Percentiles rank a stretch among this genome's conserved stretches.
These are phyloP conservation scores for Madurella fahalii DNA, from an alignment of 2,329 filamentous ascomycete genomes.

Conservation along the genomic window DNA sequence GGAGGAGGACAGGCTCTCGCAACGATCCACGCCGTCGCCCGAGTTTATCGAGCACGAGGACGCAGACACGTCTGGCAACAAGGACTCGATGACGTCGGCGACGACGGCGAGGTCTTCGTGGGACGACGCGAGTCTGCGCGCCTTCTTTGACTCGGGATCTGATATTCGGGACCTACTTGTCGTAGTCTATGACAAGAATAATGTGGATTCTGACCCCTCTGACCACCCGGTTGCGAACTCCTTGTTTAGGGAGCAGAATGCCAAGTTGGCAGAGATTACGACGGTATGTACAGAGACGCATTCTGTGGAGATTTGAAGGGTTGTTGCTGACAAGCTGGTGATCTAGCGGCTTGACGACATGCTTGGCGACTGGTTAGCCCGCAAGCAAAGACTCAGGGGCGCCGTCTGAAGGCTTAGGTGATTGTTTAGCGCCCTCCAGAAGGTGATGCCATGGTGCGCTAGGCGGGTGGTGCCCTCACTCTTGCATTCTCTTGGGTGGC, in stretches of 20 bases:
- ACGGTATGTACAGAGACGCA: constrained; percentile 47
- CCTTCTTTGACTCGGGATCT: constrained; percentile 85
- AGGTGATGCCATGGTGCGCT: background rate
- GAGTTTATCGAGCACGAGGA: constrained; percentile 52
- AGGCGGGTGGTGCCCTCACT: background rate
- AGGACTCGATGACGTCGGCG: constrained; percentile 50
- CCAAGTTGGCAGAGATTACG: constrained; percentile 80
- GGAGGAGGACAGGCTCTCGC: constrained; percentile 57
- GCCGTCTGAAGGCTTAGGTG: constrained; percentile 33
- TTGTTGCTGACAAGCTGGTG: constrained; percentile 20
- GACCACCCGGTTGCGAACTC: constrained; percentile 80
- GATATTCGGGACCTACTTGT: constrained; percentile 87
- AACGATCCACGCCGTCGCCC: constrained; percentile 60
- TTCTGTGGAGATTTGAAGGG: background rate
- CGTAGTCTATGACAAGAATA: constrained; percentile 88
- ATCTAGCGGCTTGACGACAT: constrained; percentile 75
- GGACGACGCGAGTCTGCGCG: constrained; percentile 80
- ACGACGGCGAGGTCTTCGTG: constrained; percentile 63
- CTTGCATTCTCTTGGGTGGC: background rate
- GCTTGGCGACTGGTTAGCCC: constrained; percentile 75
- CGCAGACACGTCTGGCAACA: constrained; percentile 37
- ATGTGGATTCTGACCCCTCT: constrained; percentile 71
- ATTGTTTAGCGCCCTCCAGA: background rate
- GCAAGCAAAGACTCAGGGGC: constrained; percentile 60
- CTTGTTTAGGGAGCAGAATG: constrained; percentile 83